These are phyloP conservation scores for Lycium ferocissimum DNA, from an alignment of 257 asterid genomes.

Conservation along the genomic window DNA sequence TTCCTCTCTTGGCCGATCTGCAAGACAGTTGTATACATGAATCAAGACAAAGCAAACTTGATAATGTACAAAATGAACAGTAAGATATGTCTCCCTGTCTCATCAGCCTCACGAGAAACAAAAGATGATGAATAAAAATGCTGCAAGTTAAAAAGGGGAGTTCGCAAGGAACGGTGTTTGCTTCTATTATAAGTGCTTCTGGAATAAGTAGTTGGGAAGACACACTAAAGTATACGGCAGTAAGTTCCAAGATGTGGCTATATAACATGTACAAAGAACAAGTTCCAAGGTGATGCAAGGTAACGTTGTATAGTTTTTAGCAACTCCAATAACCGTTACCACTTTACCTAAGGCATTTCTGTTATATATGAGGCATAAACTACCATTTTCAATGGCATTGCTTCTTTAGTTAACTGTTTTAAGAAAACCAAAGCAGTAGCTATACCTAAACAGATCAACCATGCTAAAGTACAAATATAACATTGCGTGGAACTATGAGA, in stretches of 20 bases:
- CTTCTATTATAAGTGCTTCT: neutral
- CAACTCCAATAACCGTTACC: neutral
- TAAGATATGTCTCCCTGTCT: neutral
- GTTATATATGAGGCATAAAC: neutral
- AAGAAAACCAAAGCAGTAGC: neutral
- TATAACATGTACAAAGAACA: neutral
- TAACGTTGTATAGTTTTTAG: neutral
- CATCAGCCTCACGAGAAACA: neutral
- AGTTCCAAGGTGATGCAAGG: neutral
- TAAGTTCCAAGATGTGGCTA: neutral
- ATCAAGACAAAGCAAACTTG: neutral
- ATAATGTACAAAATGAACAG: neutral
- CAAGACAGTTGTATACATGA: slow-evolving; percentile 32
- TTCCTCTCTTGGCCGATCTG: slow-evolving; percentile 66
- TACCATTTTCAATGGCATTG: neutral
- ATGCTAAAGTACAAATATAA: neutral
- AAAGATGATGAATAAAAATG: neutral
- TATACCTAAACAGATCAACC: slow-evolving; percentile 11
- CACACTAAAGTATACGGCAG: neutral
- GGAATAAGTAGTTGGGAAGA: neutral
- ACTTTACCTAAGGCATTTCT: neutral
- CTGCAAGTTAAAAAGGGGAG: neutral
- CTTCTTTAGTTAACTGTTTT: neutral
- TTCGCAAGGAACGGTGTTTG: neutral
- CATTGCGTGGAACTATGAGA: neutral